Evolutionary conservation across 2,329 filamentous ascomycete genomes (phyloP).

Genomic region (Aureobasidium mangrovei): DNA sequence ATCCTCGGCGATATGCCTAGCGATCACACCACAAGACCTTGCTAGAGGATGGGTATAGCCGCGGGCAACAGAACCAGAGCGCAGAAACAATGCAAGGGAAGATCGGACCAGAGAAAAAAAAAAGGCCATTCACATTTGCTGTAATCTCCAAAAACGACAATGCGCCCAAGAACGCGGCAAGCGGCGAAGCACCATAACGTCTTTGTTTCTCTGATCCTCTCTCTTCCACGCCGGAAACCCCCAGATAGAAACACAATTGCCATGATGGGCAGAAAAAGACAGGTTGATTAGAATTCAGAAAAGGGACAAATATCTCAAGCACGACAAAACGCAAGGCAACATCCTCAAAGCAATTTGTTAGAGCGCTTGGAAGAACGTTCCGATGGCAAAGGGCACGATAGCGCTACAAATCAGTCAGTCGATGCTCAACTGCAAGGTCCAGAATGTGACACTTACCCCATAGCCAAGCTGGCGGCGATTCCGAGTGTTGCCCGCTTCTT

Average conservation of each 20-base stretch:
- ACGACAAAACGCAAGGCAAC: background rate
- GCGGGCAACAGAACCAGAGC: background rate
- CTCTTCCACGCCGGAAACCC: background rate
- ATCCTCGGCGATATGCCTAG: too few species aligned
- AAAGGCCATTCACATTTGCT: conserved; percentile 5
- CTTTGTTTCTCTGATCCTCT: background rate
- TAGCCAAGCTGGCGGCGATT: conserved; percentile 73
- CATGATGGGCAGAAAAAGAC: background rate
- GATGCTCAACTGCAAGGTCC: background rate
- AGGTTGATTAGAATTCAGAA: background rate
- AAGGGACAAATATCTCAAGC: background rate
- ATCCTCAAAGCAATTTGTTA: background rate
- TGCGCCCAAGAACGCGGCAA: background rate
- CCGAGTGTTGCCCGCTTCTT: conserved; percentile 78
- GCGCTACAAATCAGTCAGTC: background rate
- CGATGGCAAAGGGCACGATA: background rate
- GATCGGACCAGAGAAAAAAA: background rate
- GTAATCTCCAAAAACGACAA: background rate
- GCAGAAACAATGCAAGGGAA: background rate
- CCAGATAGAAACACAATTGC: background rate
- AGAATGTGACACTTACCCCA: conserved; percentile 63
- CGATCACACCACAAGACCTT: too few species aligned
- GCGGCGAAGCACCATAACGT: background rate
- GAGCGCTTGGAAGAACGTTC: background rate
- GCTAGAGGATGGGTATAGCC: too few species aligned